A percentile compares a stretch with the other conserved stretches of the same genome.
Evolutionary conservation across 139 green algal genomes (phyloP).

Genomic region (Volvox reticuliferus): DNA sequence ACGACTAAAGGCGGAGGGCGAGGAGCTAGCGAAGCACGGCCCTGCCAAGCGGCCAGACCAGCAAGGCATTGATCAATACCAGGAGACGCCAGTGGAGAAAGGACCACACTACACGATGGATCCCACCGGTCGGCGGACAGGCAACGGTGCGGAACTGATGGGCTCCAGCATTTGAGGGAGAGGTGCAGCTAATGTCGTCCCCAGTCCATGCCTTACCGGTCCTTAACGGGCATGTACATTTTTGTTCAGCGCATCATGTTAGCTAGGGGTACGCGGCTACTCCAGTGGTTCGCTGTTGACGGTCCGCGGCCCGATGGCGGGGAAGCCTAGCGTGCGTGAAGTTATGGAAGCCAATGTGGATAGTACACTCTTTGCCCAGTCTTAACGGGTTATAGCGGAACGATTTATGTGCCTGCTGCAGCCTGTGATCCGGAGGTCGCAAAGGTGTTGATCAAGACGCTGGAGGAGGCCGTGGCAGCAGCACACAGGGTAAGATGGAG

Average conservation of each 20-base stretch:
- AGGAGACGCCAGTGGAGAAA: slow-evolving; percentile 67
- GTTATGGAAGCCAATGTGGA: too few species aligned
- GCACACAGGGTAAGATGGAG: slow-evolving; percentile 63
- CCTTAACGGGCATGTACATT: too few species aligned
- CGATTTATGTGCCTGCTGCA: slow-evolving; percentile 43
- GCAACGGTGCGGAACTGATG: slow-evolving; percentile 69
- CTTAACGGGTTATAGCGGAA: too few species aligned
- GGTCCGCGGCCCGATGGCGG: too few species aligned
- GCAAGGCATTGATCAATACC: slow-evolving; percentile 87
- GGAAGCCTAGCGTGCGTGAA: too few species aligned
- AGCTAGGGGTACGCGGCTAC: too few species aligned
- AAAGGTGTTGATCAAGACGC: slow-evolving; percentile 73
- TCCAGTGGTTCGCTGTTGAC: too few species aligned
- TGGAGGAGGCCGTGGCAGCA: slow-evolving; percentile 67
- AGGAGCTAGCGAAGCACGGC: slow-evolving; percentile 85
- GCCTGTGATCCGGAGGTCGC: slow-evolving; percentile 68
- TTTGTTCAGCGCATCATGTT: too few species aligned
- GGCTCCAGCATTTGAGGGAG: too few species aligned
- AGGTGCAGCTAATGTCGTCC: too few species aligned
- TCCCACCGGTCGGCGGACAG: slow-evolving; percentile 80
- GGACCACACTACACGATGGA: slow-evolving; percentile 79
- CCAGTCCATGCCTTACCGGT: too few species aligned
- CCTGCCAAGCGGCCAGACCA: slow-evolving; percentile 79
- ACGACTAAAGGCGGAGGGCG: slow-evolving; percentile 81
- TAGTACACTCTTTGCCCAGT: too few species aligned